Evolutionary conservation across 768 basidiomycete genomes (phyloP).

Genomic region (Mycena metata): DNA sequence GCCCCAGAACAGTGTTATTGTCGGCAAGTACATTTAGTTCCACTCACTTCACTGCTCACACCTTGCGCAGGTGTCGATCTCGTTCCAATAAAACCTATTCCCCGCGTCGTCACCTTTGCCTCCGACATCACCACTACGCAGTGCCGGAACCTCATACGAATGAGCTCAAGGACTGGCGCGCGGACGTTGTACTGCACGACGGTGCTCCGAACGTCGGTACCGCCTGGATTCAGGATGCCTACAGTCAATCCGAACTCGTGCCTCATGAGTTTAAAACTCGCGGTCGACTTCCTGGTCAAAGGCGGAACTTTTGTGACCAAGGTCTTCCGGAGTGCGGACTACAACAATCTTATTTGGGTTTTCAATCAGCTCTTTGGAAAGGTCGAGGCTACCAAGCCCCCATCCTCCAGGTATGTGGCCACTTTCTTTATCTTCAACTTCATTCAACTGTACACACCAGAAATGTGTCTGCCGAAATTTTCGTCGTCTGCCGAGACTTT

Average conservation of each 20-base stretch:
- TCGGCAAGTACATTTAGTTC: slow-evolving; percentile 67
- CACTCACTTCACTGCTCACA: slow-evolving; percentile 28
- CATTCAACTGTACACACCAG: slow-evolving; percentile 55
- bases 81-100: slow-evolving; percentile 96
- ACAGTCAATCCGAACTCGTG: slow-evolving; percentile 96
- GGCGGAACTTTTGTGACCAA: slow-evolving; percentile 98
- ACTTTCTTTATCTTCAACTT: slow-evolving; percentile 5
- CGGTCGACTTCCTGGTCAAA: slow-evolving; percentile 93
- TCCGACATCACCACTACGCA: slow-evolving; percentile 94
- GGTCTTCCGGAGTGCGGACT: slow-evolving; percentile 98
- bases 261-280: slow-evolving; percentile 95
- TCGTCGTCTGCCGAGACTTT: slow-evolving; percentile 97
- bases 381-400: slow-evolving; percentile 99
- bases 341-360: slow-evolving; percentile 99
- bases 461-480: slow-evolving; percentile 99
- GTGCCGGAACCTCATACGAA: slow-evolving; percentile 89
- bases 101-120: slow-evolving; percentile 90
- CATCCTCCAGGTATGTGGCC: slow-evolving; percentile 84
- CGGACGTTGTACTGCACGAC: slow-evolving; percentile 97
- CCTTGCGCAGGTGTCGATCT: slow-evolving; percentile 85
- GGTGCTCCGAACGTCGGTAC: slow-evolving; percentile 99
- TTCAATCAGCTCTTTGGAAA: slow-evolving; percentile 96
- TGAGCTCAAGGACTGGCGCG: slow-evolving; percentile 99
- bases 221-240: slow-evolving; percentile 99
- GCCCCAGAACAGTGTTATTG: slow-evolving; percentile 91